Base-by-base conservation (phyloP, 495 filamentous ascomycete genomes). In the Neurospora sp. region DNA sequence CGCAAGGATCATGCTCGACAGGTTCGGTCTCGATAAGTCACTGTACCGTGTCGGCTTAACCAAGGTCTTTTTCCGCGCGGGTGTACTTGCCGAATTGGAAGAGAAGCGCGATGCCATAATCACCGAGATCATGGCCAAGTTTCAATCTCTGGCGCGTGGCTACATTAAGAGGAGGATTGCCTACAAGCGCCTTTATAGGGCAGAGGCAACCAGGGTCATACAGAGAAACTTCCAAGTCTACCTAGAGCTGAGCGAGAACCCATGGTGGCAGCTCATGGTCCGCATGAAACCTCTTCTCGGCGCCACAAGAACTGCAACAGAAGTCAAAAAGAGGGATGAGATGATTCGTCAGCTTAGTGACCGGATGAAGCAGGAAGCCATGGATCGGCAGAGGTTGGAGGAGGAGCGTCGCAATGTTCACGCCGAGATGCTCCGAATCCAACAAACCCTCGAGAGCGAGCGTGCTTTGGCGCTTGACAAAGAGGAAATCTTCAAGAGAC, bases 21-120 rank as follows among this genome's bases (percentile, higher is more conserved):
- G 92, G 81, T 88, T 99, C 5, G 89, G 89, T 20, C 86, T 98
- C 77, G 96, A 99, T 79, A 88, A 84, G 73, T 85, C 93, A 3
- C 88, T 96, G 62, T 99, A 96, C 82, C 92, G 96, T 35, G 93
- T 99, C 73, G 96, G 96, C 69, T 83, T 97, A 41, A 98, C 96
- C 31, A 99, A 99, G 78, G 95, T 99, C 9, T 99, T 99, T 84
- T 99, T 99, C 86, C 86, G 96, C 72, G 94, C 96, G 69, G 96
- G 96, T 71, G 96, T 99, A 7, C 88, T 99, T 31, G 96, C 96
- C 35, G 96, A 98, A 76, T 86, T 99, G 39, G 96, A 99, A 87
- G 96, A 98, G 82, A 91, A 94, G 76, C 90, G 96, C 69, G 96
- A 98, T 79, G 86, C 93, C 16, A 85, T 99, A 42, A 97, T 99